These are phyloP conservation scores for Peniophora sp. DNA, from an alignment of 1,284 basidiomycete genomes.

Conservation along the genomic window DNA sequence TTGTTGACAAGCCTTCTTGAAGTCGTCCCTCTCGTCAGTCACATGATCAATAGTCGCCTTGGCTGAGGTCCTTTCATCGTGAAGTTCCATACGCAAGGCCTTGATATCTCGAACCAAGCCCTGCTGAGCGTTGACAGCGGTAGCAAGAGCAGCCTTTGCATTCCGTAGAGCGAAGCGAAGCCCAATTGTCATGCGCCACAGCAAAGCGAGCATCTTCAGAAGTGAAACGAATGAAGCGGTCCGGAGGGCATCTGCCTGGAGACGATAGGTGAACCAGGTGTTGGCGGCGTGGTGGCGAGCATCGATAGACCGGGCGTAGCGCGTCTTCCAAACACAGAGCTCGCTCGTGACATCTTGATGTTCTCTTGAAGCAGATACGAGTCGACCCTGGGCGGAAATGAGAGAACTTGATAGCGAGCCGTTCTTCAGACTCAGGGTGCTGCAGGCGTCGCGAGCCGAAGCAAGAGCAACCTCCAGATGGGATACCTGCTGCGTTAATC, in stretches of 20 bases:
- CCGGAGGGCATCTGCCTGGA: not conserved
- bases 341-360: not conserved
- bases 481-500: not conserved
- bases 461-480: not conserved
- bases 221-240: not conserved
- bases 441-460: not conserved
- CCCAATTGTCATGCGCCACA: not conserved
- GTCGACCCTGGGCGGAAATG: not conserved
- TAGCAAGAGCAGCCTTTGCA: not conserved
- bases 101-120: not conserved
- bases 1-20: not conserved
- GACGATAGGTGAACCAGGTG: not conserved
- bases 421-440: not conserved
- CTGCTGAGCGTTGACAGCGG: not conserved
- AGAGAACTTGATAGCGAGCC: not conserved
- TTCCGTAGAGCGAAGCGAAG: not conserved
- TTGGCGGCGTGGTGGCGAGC: not conserved
- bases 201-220: not conserved
- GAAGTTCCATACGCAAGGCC: not conserved
- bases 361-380: not conserved
- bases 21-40: not conserved
- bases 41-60: not conserved
- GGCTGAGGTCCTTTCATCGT: not conserved
- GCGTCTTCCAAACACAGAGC: not conserved
- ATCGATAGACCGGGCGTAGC: not conserved